Percentiles rank a stretch among this genome's conserved stretches.
Conservation (phyloP, 2,329 filamentous ascomycete species). For the Aureobasidium sp. region DNA sequence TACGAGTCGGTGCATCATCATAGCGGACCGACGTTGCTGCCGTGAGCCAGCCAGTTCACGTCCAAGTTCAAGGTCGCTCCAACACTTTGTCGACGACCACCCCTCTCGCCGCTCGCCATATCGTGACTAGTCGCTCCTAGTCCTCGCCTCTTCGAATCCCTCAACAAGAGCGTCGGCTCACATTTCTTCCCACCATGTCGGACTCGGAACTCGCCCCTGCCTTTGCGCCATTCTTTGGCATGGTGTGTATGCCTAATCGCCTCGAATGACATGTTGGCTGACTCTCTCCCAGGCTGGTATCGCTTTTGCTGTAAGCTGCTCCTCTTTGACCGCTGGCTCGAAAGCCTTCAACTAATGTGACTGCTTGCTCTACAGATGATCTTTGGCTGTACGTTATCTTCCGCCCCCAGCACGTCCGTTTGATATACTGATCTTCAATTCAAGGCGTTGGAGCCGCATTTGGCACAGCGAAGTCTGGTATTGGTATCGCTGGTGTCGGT, state of each 20-base stretch:
- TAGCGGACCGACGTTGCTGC: background rate
- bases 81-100: background rate
- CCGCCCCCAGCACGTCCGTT: constrained; percentile 15
- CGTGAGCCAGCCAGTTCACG: background rate
- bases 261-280: constrained; percentile 26
- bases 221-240: constrained; percentile 83
- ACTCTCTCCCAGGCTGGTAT: constrained; percentile 59
- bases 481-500: constrained; percentile 79
- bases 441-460: constrained; percentile 70
- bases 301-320: constrained; percentile 53
- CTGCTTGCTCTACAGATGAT: constrained; percentile 51
- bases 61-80: background rate
- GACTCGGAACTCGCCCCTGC: constrained; percentile 58
- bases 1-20: constrained; percentile 3
- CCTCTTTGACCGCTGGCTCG: background rate
- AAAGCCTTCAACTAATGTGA: background rate
- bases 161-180: background rate
- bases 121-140: background rate
- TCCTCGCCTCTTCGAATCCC: background rate
- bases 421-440: constrained; percentile 23
- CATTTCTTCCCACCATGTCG: constrained; percentile 32
- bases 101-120: constrained; percentile 6
- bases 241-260: constrained; percentile 52
- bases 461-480: constrained; percentile 81
- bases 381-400: constrained; percentile 62